phyloP scores from a whole-genome alignment of 2,329 filamentous ascomycete species.

The Calcarisporium arbuscula region DNA sequence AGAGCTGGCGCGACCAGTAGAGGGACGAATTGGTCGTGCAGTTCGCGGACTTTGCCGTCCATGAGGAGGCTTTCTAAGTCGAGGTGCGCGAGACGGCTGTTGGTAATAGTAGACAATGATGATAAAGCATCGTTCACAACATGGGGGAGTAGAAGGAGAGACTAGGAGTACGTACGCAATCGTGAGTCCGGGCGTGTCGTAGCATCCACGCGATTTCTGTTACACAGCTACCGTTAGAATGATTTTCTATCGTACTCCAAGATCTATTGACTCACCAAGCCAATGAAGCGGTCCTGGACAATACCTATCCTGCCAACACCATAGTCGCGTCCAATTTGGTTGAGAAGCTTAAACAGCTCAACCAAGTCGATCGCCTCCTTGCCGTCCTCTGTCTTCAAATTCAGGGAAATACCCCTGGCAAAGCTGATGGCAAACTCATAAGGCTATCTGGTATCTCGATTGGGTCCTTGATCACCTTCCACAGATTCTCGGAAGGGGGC shows the following conservation, averaged over 20 bases:
- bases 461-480: conserved; percentile 57
- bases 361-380: conserved; percentile 39
- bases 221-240: no score
- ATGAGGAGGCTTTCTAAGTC: conserved; percentile 53
- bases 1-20: conserved; percentile 31
- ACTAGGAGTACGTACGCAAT: no score
- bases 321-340: conserved; percentile 56
- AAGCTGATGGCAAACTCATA: conserved; percentile 61
- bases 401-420: conserved; percentile 60
- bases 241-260: no score
- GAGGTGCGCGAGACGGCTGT: conserved; percentile 21
- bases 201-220: conserved; percentile 6
- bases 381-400: conserved; percentile 52
- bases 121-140: not conserved
- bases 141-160: no score
- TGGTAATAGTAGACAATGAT: conserved; percentile 10
- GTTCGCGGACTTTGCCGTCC: conserved; percentile 45
- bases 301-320: conserved; percentile 60
- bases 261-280: conserved; percentile 23
- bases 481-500: conserved; percentile 63
- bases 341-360: conserved; percentile 58
- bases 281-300: conserved; percentile 38
- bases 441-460: conserved; percentile 56
- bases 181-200: conserved; percentile 14
- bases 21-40: conserved; percentile 47